phyloP scores from a whole-genome alignment of 345 rosid genomes.

The Citrus maxima region DNA sequence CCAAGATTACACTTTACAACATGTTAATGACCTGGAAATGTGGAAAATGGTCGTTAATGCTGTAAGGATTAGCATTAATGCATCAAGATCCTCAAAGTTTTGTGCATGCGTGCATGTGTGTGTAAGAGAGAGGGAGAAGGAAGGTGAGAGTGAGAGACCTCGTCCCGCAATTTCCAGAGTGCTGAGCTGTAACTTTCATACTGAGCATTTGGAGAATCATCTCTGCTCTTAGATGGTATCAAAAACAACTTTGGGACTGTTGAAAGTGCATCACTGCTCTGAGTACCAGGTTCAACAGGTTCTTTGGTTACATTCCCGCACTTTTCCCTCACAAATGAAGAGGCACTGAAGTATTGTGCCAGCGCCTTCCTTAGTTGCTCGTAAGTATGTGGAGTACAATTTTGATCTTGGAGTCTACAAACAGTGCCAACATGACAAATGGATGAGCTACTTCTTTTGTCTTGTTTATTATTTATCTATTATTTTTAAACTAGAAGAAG shows the following conservation, averaged over 20 bases:
- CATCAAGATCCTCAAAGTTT: not conserved
- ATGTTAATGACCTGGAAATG: not conserved
- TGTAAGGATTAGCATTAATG: not conserved
- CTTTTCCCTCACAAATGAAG: constrained; percentile 50
- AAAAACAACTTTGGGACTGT: constrained; percentile 34
- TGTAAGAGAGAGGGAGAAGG: not conserved
- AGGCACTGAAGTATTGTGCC: constrained; percentile 38
- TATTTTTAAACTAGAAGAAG: not conserved
- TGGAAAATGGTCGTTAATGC: not conserved
- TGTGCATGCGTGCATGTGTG: not conserved
- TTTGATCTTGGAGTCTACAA: constrained; percentile 59
- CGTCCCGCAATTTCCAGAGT: constrained; percentile 54
- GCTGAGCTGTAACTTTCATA: constrained; percentile 49
- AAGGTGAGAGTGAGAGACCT: constrained; percentile 34
- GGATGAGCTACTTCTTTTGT: not conserved
- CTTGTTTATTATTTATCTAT: not conserved
- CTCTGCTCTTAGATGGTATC: constrained; percentile 49
- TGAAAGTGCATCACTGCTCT: constrained; percentile 22
- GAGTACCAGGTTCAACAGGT: not conserved
- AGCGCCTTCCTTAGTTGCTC: constrained; percentile 45
- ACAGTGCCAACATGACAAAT: constrained; percentile 1
- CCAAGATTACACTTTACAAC: not conserved
- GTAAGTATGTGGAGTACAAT: constrained; percentile 33
- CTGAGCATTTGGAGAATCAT: constrained; percentile 41
- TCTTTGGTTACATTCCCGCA: constrained; percentile 27